Evolutionary conservation across 768 basidiomycete species (phyloP), one percentile per base, ranked within the genome.

Genomic region (Phlebiopsis flavidoalba): DNA sequence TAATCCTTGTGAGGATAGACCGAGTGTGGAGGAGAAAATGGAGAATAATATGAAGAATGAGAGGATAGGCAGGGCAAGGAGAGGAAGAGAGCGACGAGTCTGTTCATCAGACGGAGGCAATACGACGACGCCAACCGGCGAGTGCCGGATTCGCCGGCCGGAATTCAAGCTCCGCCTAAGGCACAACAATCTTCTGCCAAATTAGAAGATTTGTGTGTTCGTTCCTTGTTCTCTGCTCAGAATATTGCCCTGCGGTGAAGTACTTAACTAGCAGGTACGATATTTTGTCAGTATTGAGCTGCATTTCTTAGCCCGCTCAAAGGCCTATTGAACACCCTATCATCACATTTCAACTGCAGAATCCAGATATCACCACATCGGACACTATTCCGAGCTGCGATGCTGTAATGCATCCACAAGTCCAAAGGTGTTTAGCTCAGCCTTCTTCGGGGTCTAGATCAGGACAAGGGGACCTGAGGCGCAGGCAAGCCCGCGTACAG

Each of bases 71-170:
- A 55, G 54, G 15, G 54, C 26, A 55, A 55, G 33, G 54, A 55
- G 54, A 55, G 54, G 53, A 55, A 40, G 54, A 55, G 54, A 55
- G 54, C 54, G 54, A 55, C 54, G 54, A 55, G 54, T 40, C 43
- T 40, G 36, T 55, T 55, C 37, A 55, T 55, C 54, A 55, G 26
- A 8, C 52, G 52, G 52, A 53, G 52, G 52, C 52, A 53, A 53
- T 55, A 55, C 54, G 40, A 55, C 54, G 40, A 53, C 51, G 36
- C 52, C 10, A 22, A 52, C 19, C 50, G 50, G 50, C 8, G 14
- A 31, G 21, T 35, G 52, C 54, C 54, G 54, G 36, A 5, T 19
- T 22, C 54, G 37, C 54, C 54, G 54, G 54, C 54, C 37, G 21
- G 35, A 43, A 2, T 55, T 55, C 43, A 45, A 55, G 43, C 54